Evolutionary conservation across 768 basidiomycete species (phyloP), one percentile per base, ranked within the genome.

Genomic region (Rhizopogon vesiculosus): DNA sequence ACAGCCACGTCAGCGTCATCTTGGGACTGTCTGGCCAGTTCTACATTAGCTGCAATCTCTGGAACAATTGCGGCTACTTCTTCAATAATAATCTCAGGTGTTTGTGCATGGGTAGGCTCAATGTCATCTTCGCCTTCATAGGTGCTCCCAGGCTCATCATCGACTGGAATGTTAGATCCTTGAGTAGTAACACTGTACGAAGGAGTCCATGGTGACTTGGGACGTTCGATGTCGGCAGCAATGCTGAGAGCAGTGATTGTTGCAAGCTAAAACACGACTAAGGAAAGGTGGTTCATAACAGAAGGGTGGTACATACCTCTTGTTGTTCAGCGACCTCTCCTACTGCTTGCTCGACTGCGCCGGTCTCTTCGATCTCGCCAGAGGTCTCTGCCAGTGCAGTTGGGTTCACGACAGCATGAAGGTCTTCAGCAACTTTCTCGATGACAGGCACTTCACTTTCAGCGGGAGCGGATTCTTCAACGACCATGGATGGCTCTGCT

Each of bases 191-290:
- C 80, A 55, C 75, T 76, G 72, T 80, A 83, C 2, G 81, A 80
- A 7, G 79, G 75, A 13, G 74, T 76, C 77, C 76, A 81, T 29
- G 79, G 78, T 15, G 78, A 79, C 59, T 78, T 78, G 19, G 78
- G 77, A 39, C 75, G 68, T 48, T 78, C 78, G 13, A 72, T 50
- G 19, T 71, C 66, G 5, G 53, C 33, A 19, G 54, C 48, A 59
- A 56, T 16, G 39, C 8, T 19, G 7, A 54, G 53, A 15, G 31
- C 12, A 15, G 54, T 12, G 19, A 18, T 22, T 35, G 15, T 22
- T 16, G 35, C 35, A 49, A 38, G 35, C 48, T 49, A 49, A 49
- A 49, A 38, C 19, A 22, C 22, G 9, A 22, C 9, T 49, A 9
- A 49, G 48, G 13, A 49, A 49, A 16, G 5, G 19, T 16, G 33